These are phyloP conservation scores for Pisolithus sp. DNA, from an alignment of 768 basidiomycete genomes.

Conservation along the genomic window DNA sequence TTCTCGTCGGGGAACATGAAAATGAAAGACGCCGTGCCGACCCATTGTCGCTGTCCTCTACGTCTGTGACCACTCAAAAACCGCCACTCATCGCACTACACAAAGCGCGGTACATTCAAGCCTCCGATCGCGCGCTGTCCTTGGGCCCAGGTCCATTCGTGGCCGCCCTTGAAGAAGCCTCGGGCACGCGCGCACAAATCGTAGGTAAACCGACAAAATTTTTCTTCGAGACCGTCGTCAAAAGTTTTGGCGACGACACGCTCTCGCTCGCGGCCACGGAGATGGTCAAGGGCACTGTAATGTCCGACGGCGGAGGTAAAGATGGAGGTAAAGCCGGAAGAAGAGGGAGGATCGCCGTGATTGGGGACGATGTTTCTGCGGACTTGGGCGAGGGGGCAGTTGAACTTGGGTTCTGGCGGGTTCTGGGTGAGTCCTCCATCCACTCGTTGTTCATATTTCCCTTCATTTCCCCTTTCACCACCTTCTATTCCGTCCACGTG, in stretches of 20 bases:
- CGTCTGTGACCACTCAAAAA: neutral
- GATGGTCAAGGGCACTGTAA: too few species aligned
- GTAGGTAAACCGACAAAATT: constrained; percentile 58
- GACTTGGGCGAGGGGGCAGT: constrained; percentile 60
- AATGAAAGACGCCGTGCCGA: constrained; percentile 2
- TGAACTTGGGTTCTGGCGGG: constrained; percentile 54
- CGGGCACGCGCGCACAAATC: constrained; percentile 40
- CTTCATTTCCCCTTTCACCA: neutral
- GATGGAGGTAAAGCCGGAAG: constrained; percentile 2
- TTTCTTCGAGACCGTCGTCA: constrained; percentile 56
- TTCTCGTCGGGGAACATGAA: constrained; percentile 42
- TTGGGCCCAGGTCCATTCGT: constrained; percentile 71
- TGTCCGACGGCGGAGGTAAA: constrained; percentile 1
- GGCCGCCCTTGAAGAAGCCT: constrained; percentile 50
- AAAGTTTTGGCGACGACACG: constrained; percentile 29
- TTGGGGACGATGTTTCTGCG: constrained; percentile 62
- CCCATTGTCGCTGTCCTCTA: too few species aligned
- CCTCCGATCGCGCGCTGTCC: constrained; percentile 42
- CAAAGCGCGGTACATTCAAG: constrained; percentile 46
- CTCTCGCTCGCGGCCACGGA: too few species aligned
- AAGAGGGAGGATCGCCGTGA: constrained; percentile 39
- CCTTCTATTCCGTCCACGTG: neutral
- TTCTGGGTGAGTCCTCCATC: constrained; percentile 43
- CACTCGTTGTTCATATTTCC: neutral
- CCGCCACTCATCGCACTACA: constrained; percentile 54